Base-by-base conservation (phyloP, 73 alveolate species). In the Uronychia setigera region DNA sequence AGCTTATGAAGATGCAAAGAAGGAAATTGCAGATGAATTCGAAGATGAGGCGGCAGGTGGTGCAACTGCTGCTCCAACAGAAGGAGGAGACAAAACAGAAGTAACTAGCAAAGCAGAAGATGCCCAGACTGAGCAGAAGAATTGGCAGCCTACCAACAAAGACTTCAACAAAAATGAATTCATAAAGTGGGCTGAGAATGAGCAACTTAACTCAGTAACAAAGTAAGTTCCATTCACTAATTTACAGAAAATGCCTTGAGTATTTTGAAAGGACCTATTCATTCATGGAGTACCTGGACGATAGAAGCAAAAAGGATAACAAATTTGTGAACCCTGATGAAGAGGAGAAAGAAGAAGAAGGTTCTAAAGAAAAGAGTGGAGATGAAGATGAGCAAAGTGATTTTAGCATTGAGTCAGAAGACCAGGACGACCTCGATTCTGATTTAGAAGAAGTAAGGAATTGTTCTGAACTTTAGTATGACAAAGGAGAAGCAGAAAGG, bases 21-120 rank as follows among this genome's bases (percentile, higher is more conserved):
- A 91, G 81, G 98, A 93, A 84, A 87, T 93, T 80, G 90, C 87
- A 34, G 98, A 93, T 89, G 95, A 93, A 75, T 93, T 91, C 77
- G 98, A 87, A 74, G 94, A 93, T 32, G 98, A 87, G 5, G 83
- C 76, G 1, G 84, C 80, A 1, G 32, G 78, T n/a, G 79, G 35
- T 11, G 59, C 78, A 58, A 75, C 82, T 26, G 90, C 59, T 9
- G 46, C 88, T 0, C 1, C 33, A 1, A 81, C 81, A 26, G 75
- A 81, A 81, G 29, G 31, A 26, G 88, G 88, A 59, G 88, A 81
- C 27, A 31, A 0, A 0, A n/a, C 60, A 26, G 32, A 28, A 1
- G 19, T 5, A 57, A 31, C 80, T 26, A 60, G 9, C 28, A 76
- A 46, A 35, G 88, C 28, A 29, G 81, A 35, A 5, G 34, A n/a